A percentile compares a stretch with the other conserved stretches of the same genome.
These are phyloP conservation scores for Didymellaceae sp. DNA, from an alignment of 2,329 filamentous ascomycete species.

Conservation along the genomic window DNA sequence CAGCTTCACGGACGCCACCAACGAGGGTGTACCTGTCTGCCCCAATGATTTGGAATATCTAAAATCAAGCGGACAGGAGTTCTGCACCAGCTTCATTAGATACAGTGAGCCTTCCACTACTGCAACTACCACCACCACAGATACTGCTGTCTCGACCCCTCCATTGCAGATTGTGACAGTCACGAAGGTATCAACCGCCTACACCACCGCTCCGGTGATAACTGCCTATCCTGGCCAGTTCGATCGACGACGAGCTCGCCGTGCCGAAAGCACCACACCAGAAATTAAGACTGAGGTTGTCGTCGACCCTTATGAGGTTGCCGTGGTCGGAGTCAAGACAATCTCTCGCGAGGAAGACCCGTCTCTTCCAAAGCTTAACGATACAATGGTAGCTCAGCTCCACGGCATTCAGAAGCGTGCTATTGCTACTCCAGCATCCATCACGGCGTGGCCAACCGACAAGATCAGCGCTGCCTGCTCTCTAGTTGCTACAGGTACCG, in stretches of 20 bases:
- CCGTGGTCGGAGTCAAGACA: background rate
- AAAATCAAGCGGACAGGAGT: conserved; percentile 1
- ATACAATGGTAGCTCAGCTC: background rate
- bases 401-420: background rate
- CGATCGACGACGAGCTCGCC: background rate
- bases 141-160: background rate
- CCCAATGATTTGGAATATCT: conserved; percentile 1
- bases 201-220: background rate
- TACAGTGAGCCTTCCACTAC: conserved; percentile 1
- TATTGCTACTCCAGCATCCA: conserved; percentile 1
- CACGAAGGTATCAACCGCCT: background rate
- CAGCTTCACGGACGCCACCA: background rate
- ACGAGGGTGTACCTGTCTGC: conserved; percentile 1
- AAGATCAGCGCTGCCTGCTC: conserved; percentile 4
- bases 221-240: background rate
- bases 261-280: background rate
- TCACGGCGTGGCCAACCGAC: conserved; percentile 1
- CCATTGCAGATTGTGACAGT: background rate
- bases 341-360: background rate
- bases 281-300: background rate
- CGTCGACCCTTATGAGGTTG: conserved; percentile 3
- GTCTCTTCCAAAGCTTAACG: background rate
- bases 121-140: background rate
- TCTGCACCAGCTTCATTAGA: conserved; percentile 5
- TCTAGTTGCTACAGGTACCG: background rate